A percentile compares a stretch with the other conserved stretches of the same genome.
phyloP scores from a whole-genome alignment of 192 early-diverging fungal genomes.

The Coemansia sp. region DNA sequence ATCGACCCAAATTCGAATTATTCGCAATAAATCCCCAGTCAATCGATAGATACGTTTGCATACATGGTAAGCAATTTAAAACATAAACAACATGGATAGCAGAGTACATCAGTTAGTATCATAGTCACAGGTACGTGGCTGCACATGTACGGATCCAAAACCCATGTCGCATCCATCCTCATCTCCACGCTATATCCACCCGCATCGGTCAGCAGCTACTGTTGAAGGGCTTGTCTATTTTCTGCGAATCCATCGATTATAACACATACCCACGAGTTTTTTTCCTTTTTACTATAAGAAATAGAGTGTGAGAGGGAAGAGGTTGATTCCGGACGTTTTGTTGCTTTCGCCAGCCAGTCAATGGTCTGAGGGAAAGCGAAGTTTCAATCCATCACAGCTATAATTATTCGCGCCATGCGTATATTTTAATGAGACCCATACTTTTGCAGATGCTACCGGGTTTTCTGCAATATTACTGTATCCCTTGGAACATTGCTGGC shows the following conservation, averaged over 20 bases:
- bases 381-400: no score
- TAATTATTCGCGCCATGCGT: no score
- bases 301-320: conserved; percentile 5
- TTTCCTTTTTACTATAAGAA: not conserved
- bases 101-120: conserved; percentile 3
- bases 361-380: no score
- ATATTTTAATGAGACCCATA: no score
- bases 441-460: no score
- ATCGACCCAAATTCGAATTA: conserved; percentile 1
- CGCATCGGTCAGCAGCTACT: not conserved
- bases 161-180: not conserved
- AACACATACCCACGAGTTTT: conserved; percentile 4
- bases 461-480: no score
- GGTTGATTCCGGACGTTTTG: not conserved
- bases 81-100: not conserved
- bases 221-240: not conserved
- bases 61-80: not conserved
- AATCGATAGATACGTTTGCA: not conserved
- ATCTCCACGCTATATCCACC: not conserved
- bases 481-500: no score
- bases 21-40: not conserved
- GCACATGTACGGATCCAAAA: not conserved
- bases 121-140: not conserved
- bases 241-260: conserved; percentile 2
- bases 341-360: not conserved